These are phyloP conservation scores for Phytophthora citrophthora DNA, from an alignment of 352 stramenopile genomes.

Conservation along the genomic window DNA sequence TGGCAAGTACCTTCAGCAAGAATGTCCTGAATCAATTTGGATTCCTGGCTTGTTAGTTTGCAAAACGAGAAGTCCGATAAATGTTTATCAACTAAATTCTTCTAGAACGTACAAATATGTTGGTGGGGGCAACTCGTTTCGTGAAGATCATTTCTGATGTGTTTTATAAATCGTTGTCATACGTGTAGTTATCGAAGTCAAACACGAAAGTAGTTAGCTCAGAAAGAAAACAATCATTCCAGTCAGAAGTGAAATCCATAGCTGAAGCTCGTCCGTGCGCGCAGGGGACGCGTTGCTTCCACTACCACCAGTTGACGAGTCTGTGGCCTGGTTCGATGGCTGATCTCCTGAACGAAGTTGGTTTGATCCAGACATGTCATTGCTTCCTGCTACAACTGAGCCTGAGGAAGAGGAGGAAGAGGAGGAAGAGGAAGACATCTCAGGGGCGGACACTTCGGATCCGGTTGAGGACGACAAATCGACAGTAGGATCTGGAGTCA, in stretches of 20 bases:
- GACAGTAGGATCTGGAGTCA: slow-evolving; percentile 1
- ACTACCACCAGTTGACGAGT: slow-evolving; percentile 2
- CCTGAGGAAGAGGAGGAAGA: not conserved
- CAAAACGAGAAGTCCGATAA: too few species aligned
- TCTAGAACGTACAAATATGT: too few species aligned
- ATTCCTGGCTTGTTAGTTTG: too few species aligned
- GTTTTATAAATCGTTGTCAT: too few species aligned
- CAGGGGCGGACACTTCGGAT: not conserved
- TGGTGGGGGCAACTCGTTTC: too few species aligned
- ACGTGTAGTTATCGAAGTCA: not conserved
- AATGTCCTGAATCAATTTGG: too few species aligned
- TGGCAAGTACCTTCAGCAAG: too few species aligned
- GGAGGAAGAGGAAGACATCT: not conserved
- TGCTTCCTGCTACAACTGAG: not conserved
- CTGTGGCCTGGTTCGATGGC: slow-evolving; percentile 3
- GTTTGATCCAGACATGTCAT: not conserved
- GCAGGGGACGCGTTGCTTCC: slow-evolving; percentile 5
- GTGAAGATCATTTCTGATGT: too few species aligned
- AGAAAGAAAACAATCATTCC: slow-evolving; percentile 1
- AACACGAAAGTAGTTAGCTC: not conserved
- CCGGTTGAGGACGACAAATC: slow-evolving; percentile 6
- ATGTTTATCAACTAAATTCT: too few species aligned
- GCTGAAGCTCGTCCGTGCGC: not conserved
- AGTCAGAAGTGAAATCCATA: slow-evolving; percentile 1
- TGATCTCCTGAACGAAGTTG: slow-evolving; percentile 1